A percentile compares a stretch with the other conserved stretches of the same genome.
Conservation (phyloP, 306 rosid species). For the Casuarina glauca region DNA sequence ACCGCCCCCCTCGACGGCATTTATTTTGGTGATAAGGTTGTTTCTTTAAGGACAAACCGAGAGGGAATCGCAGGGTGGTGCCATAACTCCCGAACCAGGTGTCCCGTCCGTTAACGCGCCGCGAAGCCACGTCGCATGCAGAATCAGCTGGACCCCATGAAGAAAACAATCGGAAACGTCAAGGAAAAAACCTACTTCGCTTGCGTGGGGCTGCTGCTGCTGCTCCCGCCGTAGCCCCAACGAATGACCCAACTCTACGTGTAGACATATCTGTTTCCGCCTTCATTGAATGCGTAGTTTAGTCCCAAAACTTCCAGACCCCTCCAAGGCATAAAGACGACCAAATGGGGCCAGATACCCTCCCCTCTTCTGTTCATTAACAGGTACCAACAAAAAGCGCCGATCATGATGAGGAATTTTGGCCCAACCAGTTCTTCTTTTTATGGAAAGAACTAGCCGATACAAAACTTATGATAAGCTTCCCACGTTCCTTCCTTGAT, state of each 20-base stretch:
- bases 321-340: background rate
- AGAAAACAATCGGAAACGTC: slow-evolving; percentile 7
- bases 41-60: no score
- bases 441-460: background rate
- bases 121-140: slow-evolving; percentile 30
- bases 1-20: no score
- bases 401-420: background rate
- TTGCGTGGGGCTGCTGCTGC: background rate
- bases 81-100: slow-evolving; percentile 8
- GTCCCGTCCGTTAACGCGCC: slow-evolving; percentile 9
- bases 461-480: no score
- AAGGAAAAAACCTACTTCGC: slow-evolving; percentile 14
- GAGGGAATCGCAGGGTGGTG: background rate
- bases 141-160: background rate
- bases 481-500: no score
- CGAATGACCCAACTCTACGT: slow-evolving; percentile 31
- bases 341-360: background rate
- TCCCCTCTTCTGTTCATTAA: background rate
- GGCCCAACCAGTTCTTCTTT: background rate
- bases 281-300: background rate
- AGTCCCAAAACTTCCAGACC: background rate
- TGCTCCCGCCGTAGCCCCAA: slow-evolving; percentile 6
- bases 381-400: slow-evolving; percentile 1
- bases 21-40: no score
- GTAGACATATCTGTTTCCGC: background rate